Evolutionary conservation across 495 filamentous ascomycete species (phyloP).

Genomic region (Lasiosphaeriaceae sp.): DNA sequence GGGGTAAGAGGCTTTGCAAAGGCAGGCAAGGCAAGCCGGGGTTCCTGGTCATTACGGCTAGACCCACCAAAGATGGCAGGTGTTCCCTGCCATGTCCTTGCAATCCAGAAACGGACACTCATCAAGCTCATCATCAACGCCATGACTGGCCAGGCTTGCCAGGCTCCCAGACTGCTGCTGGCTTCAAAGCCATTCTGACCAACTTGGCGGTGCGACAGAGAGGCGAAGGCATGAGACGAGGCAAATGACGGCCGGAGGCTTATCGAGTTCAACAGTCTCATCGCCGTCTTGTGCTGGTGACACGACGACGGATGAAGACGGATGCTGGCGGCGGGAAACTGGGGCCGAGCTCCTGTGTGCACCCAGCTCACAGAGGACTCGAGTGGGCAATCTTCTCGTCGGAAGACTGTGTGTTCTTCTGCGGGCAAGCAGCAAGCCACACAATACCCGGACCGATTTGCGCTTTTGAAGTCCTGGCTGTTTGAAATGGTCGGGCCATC

Average conservation of each 20-base stretch:
- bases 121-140: too few species aligned
- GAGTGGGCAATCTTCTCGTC: neutral
- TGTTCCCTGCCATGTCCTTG: too few species aligned
- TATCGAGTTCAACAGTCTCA: neutral
- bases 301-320: neutral
- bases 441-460: constrained; percentile 4
- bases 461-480: constrained; percentile 6
- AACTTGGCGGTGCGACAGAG: neutral
- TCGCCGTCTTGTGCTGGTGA: neutral
- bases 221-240: neutral
- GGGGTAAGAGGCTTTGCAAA: neutral
- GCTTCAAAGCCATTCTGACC: too few species aligned
- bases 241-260: neutral
- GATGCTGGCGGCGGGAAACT: neutral
- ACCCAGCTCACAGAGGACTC: neutral
- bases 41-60: neutral
- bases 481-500: constrained; percentile 16
- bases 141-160: too few species aligned
- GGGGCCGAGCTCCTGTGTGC: neutral
- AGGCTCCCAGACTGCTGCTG: too few species aligned
- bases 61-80: too few species aligned
- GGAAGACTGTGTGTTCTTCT: too few species aligned
- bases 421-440: neutral
- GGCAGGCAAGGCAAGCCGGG: neutral
- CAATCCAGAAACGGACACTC: too few species aligned